Percentiles rank a stretch among this genome's conserved stretches.
Conservation (phyloP, 2,329 filamentous ascomycete genomes). For the Hymenoscyphus scutula region DNA sequence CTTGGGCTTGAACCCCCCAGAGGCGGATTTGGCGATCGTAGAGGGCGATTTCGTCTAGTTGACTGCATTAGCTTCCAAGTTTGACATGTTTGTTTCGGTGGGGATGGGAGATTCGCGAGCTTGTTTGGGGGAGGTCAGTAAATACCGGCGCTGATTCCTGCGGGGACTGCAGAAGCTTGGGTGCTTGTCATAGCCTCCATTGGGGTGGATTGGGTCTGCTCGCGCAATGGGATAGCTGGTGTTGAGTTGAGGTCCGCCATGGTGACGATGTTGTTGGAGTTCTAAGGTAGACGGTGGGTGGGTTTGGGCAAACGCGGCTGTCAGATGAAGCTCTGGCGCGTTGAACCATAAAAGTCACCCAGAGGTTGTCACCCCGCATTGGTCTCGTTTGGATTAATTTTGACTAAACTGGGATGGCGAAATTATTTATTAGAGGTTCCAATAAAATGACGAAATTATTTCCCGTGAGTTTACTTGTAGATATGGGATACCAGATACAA, state of each 20-base stretch:
- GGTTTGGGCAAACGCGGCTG: background rate
- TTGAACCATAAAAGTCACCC: background rate
- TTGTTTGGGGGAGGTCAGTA: background rate
- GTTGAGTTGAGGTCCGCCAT: constrained; percentile 1
- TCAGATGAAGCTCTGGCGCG: background rate
- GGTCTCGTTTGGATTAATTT: too few species aligned
- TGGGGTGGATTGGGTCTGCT: background rate
- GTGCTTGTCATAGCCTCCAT: background rate
- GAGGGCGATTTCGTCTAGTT: constrained; percentile 84
- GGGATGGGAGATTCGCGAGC: background rate
- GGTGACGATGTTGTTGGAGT: background rate
- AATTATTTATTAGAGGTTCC: too few species aligned
- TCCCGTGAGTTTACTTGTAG: too few species aligned
- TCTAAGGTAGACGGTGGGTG: background rate
- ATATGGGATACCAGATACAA: too few species aligned
- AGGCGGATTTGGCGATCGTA: constrained; percentile 97
- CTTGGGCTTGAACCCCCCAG: constrained; percentile 94
- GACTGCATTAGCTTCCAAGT: constrained; percentile 11
- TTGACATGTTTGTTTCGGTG: background rate
- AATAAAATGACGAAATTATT: too few species aligned
- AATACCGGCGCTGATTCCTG: constrained; percentile 11
- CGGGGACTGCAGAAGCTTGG: background rate
- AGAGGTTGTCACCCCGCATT: too few species aligned
- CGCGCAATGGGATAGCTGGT: constrained; percentile 2
- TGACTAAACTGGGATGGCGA: too few species aligned